phyloP scores from a whole-genome alignment of 164 flowering plant genomes.

The Annona cherimola region DNA sequence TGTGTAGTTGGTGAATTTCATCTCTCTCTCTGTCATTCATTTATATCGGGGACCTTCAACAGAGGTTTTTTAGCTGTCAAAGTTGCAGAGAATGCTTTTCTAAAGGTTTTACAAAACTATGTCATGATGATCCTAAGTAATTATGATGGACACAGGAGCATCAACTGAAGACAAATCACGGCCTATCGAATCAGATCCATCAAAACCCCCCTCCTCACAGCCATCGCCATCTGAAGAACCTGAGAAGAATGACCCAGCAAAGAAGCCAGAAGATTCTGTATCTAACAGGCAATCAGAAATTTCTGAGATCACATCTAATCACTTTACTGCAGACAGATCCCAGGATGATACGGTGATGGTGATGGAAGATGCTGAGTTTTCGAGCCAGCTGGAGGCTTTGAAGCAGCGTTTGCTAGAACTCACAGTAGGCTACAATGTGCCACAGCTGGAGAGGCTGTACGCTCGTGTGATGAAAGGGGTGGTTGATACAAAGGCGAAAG shows the following conservation, averaged over 20 bases:
- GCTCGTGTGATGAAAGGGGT: conserved; percentile 62
- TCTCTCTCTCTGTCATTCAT: too few species aligned
- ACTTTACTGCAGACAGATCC: conserved; percentile 10
- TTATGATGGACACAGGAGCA: conserved; percentile 1
- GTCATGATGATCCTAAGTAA: too few species aligned
- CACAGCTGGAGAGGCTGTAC: conserved; percentile 91
- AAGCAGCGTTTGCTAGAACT: conserved; percentile 53
- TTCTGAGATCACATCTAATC: conserved; percentile 20
- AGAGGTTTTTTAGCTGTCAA: too few species aligned
- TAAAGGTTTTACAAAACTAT: too few species aligned
- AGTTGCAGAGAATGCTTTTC: too few species aligned
- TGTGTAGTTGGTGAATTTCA: too few species aligned
- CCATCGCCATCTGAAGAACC: conserved; percentile 29
- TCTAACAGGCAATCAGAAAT: conserved; percentile 18
- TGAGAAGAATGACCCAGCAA: conserved; percentile 29
- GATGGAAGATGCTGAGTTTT: conserved; percentile 46
- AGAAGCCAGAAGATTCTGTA: conserved; percentile 23
- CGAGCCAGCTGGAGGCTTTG: conserved; percentile 42
- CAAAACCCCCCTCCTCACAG: conserved; percentile 22
- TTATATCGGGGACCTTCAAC: too few species aligned
- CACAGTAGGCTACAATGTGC: conserved; percentile 57
- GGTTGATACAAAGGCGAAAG: conserved; percentile 37
- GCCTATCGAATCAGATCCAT: conserved; percentile 18
- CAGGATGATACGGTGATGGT: conserved; percentile 26
- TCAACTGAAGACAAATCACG: conserved; percentile 39